These are phyloP conservation scores for Coleophoma crateriformis DNA, from an alignment of 2,329 filamentous ascomycete genomes.

Conservation along the genomic window DNA sequence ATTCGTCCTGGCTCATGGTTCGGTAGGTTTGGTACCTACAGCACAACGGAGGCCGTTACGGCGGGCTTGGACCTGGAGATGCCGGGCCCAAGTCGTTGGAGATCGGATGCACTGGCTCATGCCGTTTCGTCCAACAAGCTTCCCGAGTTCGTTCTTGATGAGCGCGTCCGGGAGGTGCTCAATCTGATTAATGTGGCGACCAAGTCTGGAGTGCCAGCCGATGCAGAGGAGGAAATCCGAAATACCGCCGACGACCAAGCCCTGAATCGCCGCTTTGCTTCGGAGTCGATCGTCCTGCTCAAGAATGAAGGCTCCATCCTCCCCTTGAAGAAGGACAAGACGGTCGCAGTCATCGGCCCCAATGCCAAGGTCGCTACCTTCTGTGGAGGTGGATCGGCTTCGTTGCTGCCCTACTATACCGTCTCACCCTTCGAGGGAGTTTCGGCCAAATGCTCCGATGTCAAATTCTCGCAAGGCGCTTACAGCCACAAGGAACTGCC, in stretches of 20 bases:
- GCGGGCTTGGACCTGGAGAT: slow-evolving; percentile 28
- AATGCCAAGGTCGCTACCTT: slow-evolving; percentile 37
- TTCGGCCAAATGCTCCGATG: slow-evolving; percentile 9
- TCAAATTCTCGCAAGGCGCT: slow-evolving; percentile 41
- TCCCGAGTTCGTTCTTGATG: slow-evolving; percentile 20
- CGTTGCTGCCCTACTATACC: slow-evolving; percentile 25
- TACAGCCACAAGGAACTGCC: slow-evolving; percentile 61
- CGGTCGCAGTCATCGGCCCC: slow-evolving; percentile 47
- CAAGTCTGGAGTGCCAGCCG: slow-evolving; percentile 2
- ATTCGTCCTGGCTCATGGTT: not conserved
- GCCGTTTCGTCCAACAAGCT: slow-evolving; percentile 24
- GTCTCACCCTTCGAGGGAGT: slow-evolving; percentile 27
- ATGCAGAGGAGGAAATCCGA: slow-evolving; percentile 1
- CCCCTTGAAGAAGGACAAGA: slow-evolving; percentile 32
- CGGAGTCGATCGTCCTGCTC: slow-evolving; percentile 55
- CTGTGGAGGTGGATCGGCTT: slow-evolving; percentile 29
- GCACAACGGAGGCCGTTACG: slow-evolving; percentile 12
- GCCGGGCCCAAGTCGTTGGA: slow-evolving; percentile 29
- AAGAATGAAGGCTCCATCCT: slow-evolving; percentile 52
- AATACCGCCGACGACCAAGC: slow-evolving; percentile 15
- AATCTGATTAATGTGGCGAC: slow-evolving; percentile 20
- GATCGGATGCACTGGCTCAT: slow-evolving; percentile 14
- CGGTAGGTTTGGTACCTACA: slow-evolving; percentile 9
- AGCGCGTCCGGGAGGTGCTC: slow-evolving; percentile 26
- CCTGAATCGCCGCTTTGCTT: slow-evolving; percentile 48